A percentile compares a stretch with the other conserved stretches of the same genome.
These are phyloP conservation scores for Phaseolus lunatus DNA, from an alignment of 306 rosid genomes.

Conservation along the genomic window DNA sequence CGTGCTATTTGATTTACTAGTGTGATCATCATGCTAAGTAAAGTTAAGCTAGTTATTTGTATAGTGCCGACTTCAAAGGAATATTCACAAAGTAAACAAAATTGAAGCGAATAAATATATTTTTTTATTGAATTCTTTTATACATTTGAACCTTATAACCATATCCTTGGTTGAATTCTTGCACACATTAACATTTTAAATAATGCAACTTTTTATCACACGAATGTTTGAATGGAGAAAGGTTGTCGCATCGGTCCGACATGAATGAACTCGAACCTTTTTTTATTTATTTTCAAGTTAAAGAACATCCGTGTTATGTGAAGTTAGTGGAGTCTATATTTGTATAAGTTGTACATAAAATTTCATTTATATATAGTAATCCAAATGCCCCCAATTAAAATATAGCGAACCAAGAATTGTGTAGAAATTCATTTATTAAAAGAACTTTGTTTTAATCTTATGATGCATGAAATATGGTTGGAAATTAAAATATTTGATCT, in stretches of 20 bases:
- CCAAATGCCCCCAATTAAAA: neutral
- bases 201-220: neutral
- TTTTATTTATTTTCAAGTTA: neutral
- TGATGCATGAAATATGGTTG: neutral
- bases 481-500: slow-evolving; percentile 18
- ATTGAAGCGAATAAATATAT: neutral
- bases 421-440: neutral
- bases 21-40: neutral
- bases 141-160: neutral
- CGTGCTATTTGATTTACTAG: neutral
- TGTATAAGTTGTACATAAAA: neutral
- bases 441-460: neutral
- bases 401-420: neutral
- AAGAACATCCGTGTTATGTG: neutral
- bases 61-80: neutral
- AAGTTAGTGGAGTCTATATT: neutral
- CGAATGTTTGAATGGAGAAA: slow-evolving; percentile 1
- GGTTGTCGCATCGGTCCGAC: neutral
- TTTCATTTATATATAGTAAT: neutral
- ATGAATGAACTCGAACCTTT: neutral
- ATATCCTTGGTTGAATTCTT: slow-evolving; percentile 20
- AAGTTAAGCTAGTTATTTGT: neutral
- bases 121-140: neutral
- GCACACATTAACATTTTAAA: neutral
- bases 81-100: slow-evolving; percentile 8